Base-by-base conservation (phyloP, 345 rosid species). In the Citrus glauca region DNA sequence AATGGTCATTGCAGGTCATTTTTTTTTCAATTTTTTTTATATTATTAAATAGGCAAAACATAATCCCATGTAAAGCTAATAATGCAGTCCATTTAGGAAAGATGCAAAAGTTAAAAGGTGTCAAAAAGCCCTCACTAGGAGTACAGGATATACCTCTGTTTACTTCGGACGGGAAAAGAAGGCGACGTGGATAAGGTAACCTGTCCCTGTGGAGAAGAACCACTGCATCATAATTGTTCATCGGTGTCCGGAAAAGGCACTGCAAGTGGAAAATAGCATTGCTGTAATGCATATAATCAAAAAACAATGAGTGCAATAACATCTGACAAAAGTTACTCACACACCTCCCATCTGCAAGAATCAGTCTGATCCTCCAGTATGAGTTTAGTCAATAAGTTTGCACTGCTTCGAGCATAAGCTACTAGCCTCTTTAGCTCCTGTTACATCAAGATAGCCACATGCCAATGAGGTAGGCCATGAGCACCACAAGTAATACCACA, bases 321-420 rank as follows among this genome's bases (percentile, higher is more conserved):
- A 61, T 30, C 35, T 20, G 25, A 67, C 37, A 71, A 60, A 32
- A 66, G 71, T 14, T 48, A 71, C 66, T 53, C 66, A 72, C 90
- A 81, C 77, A 95, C 99, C 96, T 95, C 99, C 99, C 99, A 95
- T 82, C 83, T 81, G 79, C 75, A 85, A 73, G 88, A 74, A 78
- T 87, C 87, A 40, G 73, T 88, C 78, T 90, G 89, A 82, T 92
- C 86, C 78, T 87, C 88, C 72, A 86, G 61, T 65, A 92, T 69
- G 77, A 95, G 88, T 81, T 86, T 93, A 28, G 87, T 88, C 86
- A 93, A 84, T 77, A 95, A 78, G 87, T 85, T 86, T 28, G 93
- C 92, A 48, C 96, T 92, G 90, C 99, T 95, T 78, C 96, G 84
- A 73, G 98, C 96, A 88, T 92, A 93, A 79, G 99, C 98, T 69